Evolutionary conservation across 2,329 filamentous ascomycete genomes (phyloP), one percentile per base, ranked within the genome.

Genomic region (Coniosporium uncinatum): DNA sequence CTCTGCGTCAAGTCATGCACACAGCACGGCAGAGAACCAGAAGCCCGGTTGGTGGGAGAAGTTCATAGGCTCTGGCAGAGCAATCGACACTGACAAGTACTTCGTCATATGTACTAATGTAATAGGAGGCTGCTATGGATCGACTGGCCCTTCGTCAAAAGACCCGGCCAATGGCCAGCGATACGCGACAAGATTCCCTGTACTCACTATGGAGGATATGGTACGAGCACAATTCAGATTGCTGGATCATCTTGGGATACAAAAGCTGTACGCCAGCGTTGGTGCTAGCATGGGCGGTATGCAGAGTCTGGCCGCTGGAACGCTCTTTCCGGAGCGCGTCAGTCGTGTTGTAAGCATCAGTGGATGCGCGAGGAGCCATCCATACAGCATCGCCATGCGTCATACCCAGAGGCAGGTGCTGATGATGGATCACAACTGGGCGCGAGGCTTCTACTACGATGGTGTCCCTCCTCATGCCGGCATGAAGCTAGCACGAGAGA

Each of bases 381-480:
- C 93, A 1, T 98, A 98, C 69, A 95, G 90, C 62, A 95, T 98
- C 59, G 93, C 93, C 24, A 96, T 98, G 91, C 82, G 93, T 41
- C 93, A 98, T 65, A 95, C 91, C 0, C 93, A 98, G 65, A 82
- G 93, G 21, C 93, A 97, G 68, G 93, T 96, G 1, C 76, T 98
- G 37, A 97, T 98, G 90, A 96, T 96, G 85, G 93, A 98, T 55
- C 89, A 90, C 3, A 89, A 95, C 56, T 98, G 93, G 93, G 87
- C 88, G 51, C 81, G 93, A 27, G 93, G 93, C 2, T 95, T 91
- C 67, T 97, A 97, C 71, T 79, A 77, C 48, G 84, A 83, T 55
- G 70, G 73, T 33, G 81, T 98, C 5, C 93, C 93, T 2, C 93
- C 93, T 1, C 93, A 98, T 57, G 83, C 86, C 1, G 93, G 93